Base-by-base conservation (phyloP, 2,329 filamentous ascomycete species). In the Colletotrichum lini region DNA sequence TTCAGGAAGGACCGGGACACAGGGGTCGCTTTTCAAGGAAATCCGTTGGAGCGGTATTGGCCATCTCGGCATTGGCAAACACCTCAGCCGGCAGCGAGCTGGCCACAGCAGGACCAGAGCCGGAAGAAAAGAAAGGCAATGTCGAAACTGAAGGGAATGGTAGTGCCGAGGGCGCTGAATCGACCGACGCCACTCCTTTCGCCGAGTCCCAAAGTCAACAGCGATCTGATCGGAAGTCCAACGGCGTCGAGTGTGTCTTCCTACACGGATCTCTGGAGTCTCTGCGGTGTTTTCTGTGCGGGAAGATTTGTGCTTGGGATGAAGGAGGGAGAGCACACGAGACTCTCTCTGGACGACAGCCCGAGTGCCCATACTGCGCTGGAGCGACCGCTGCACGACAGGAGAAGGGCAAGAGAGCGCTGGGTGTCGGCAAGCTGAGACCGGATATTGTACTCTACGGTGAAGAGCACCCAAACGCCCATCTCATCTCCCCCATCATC, bases 371-470 rank as follows among this genome's bases (percentile, higher is more conserved):
- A 40, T 87, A 88, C 59, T 94, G 92, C 75, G 87, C 85, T 3
- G 87, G 87, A 1, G 89, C 91, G 4, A 91, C 90, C 3, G 87
- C 88, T 1, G 88, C 88, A 7, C 85, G 92, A 42, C 86, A 90
- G 73, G 90, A 91, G 72, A 87, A 84, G 60, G 92, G 92, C 15
- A 92, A 93, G 76, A 86, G 92, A 70, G 90, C 89, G 0, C 83
- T 93, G 7, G 90, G 90, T 4, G 87, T 93, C 3, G 92, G 92
- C 44, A 90, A 91, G 72, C 83, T 94, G 21, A 85, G 92, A 49
- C 92, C 92, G 0, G 91, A 94, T 75, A 92, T 94, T 75, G 92
- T 94, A 2, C 83, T 94, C 0, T 94, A 94, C 76, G 92, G 92
- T 26, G 92, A 94, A 77, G 91, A 93, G 63, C 91, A 94, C 75